phyloP scores from a whole-genome alignment of 768 basidiomycete species.

The Clitopilus passeckerianus region DNA sequence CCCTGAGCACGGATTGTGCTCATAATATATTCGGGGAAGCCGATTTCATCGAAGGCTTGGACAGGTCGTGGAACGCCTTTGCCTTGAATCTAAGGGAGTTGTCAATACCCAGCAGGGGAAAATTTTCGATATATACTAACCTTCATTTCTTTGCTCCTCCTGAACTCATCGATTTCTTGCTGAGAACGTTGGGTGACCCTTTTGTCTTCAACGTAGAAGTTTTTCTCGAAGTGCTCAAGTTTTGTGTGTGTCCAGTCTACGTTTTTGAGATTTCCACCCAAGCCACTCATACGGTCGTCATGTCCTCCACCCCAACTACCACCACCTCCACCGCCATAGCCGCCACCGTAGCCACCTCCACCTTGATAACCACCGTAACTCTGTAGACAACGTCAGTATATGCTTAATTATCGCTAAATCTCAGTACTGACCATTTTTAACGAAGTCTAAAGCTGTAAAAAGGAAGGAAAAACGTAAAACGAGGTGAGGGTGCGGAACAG shows the following conservation, averaged over 20 bases:
- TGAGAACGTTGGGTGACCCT: constrained; percentile 74
- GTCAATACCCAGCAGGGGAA: constrained; percentile 1
- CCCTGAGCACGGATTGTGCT: constrained; percentile 91
- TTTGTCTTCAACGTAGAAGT: constrained; percentile 93
- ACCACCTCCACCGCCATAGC: constrained; percentile 35
- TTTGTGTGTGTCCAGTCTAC: constrained; percentile 81
- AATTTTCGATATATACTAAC: constrained; percentile 27
- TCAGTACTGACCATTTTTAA: constrained; percentile 20
- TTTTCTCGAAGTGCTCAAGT: constrained; percentile 91
- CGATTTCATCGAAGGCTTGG: constrained; percentile 88
- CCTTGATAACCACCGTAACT: constrained; percentile 38
- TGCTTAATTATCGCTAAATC: neutral
- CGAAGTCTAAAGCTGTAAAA: constrained; percentile 9
- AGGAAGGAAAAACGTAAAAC: constrained; percentile 12
- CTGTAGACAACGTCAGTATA: constrained; percentile 16
- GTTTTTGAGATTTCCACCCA: constrained; percentile 76
- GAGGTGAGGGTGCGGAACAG: constrained; percentile 13
- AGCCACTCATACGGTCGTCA: constrained; percentile 72
- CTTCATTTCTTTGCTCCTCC: constrained; percentile 81
- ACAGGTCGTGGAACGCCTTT: constrained; percentile 85
- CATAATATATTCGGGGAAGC: constrained; percentile 96
- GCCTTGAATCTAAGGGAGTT: constrained; percentile 68
- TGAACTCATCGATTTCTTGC: constrained; percentile 85
- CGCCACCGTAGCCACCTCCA: constrained; percentile 32
- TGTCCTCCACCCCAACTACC: constrained; percentile 49